Percentiles rank a stretch among this genome's conserved stretches.
Conservation (phyloP, 495 filamentous ascomycete species). For the Margaritispora aquatica region DNA sequence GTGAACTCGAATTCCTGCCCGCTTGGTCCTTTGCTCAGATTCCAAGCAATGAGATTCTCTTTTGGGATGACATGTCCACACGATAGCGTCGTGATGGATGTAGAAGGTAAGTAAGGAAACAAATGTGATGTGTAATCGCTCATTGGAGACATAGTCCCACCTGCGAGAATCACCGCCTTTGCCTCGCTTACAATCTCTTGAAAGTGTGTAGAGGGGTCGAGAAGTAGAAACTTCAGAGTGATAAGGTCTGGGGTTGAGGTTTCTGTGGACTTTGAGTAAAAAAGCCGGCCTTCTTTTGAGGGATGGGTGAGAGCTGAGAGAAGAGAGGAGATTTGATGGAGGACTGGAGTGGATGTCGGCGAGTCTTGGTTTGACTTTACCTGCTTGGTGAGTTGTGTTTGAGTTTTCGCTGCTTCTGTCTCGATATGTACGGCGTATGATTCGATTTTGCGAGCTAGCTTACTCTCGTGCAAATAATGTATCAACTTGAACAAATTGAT, state of each 20-base stretch:
- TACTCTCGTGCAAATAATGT: conserved; percentile 83
- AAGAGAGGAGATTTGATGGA: conserved; percentile 81
- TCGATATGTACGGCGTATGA: conserved; percentile 48
- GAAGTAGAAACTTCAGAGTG: conserved; percentile 75
- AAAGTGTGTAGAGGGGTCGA: conserved; percentile 93
- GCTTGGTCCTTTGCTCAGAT: conserved; percentile 45
- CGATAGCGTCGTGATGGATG: conserved; percentile 70
- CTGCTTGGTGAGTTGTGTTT: neutral
- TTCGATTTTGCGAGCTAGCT: conserved; percentile 91
- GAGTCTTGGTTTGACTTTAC: conserved; percentile 7
- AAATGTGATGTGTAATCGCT: conserved; percentile 79
- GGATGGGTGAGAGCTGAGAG: conserved; percentile 80
- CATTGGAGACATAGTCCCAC: conserved; percentile 98
- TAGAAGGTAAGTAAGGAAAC: conserved; percentile 64
- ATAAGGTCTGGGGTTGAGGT: conserved; percentile 34
- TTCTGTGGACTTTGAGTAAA: conserved; percentile 55
- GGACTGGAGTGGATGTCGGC: conserved; percentile 48
- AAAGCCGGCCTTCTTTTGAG: conserved; percentile 80
- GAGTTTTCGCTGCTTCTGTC: neutral
- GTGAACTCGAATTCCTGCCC: conserved; percentile 77
- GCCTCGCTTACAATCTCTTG: conserved; percentile 81
- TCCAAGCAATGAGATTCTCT: conserved; percentile 71
- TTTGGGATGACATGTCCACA: conserved; percentile 92
- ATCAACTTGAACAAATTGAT: conserved; percentile 89
- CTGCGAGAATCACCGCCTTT: conserved; percentile 82